phyloP scores from a whole-genome alignment of 257 asterid genomes.

The Catharanthus roseus region DNA sequence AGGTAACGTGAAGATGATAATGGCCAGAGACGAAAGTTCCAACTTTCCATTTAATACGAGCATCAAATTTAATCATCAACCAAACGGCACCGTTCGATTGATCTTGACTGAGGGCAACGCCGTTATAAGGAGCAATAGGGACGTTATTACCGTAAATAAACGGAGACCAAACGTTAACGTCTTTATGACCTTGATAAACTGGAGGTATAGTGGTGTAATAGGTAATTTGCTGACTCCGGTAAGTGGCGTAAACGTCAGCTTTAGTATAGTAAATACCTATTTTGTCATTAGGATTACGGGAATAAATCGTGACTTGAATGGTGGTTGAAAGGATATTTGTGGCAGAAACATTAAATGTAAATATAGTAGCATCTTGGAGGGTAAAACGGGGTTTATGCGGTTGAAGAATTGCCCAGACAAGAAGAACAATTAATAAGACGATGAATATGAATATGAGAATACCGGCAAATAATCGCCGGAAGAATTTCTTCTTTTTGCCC shows the following conservation, averaged over 20 bases:
- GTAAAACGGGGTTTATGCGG: conserved; percentile 73
- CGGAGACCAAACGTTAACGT: conserved; percentile 76
- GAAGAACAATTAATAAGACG: conserved; percentile 45
- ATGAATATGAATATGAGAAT: conserved; percentile 41
- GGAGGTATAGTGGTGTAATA: conserved; percentile 56
- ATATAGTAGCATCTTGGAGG: conserved; percentile 96
- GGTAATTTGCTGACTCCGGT: conserved; percentile 73
- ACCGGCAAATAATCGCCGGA: conserved; percentile 31
- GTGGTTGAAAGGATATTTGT: conserved; percentile 70
- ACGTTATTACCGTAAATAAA: conserved; percentile 55
- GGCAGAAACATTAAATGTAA: conserved; percentile 66
- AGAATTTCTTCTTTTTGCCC: conserved; percentile 20
- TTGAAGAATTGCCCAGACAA: conserved; percentile 72
- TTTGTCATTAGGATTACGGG: conserved; percentile 65
- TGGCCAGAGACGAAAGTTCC: conserved; percentile 54
- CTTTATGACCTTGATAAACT: conserved; percentile 81
- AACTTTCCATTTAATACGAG: conserved; percentile 70
- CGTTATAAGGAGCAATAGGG: conserved; percentile 82
- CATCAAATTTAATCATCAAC: conserved; percentile 47
- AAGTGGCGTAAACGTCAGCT: conserved; percentile 46
- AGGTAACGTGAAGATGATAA: conserved; percentile 67
- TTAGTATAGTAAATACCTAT: conserved; percentile 70
- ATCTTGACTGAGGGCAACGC: conserved; percentile 44
- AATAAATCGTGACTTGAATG: conserved; percentile 66
- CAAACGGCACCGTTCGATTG: conserved; percentile 48